A percentile compares a stretch with the other conserved stretches of the same genome.
Evolutionary conservation across 2,329 filamentous ascomycete species (phyloP).

Genomic region (Ascochyta pisi): DNA sequence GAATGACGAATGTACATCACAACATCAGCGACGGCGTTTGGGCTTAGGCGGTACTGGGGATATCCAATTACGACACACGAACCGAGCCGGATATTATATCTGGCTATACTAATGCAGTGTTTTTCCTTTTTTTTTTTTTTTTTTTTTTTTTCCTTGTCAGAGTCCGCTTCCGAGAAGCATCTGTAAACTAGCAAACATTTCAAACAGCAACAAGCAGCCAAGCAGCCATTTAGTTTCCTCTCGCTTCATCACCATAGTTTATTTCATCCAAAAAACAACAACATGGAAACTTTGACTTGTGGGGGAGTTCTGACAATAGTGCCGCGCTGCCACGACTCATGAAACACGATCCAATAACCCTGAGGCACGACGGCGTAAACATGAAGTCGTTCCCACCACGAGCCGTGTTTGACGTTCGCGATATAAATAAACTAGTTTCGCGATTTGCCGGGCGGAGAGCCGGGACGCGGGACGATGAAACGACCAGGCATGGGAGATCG

Average conservation of each 20-base stretch:
- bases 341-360: slow-evolving; percentile 5
- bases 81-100: no score
- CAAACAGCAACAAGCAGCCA: neutral
- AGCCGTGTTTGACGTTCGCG: slow-evolving; percentile 6
- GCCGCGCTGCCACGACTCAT: neutral
- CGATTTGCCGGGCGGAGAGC: slow-evolving; percentile 6
- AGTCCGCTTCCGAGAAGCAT: neutral
- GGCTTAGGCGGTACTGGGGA: neutral
- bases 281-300: neutral
- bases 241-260: no score
- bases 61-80: no score
- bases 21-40: slow-evolving; percentile 13
- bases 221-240: no score
- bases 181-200: neutral
- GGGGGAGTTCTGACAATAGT: slow-evolving; percentile 9
- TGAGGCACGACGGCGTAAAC: neutral
- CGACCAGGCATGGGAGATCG: neutral
- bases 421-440: slow-evolving; percentile 5
- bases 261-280: no score
- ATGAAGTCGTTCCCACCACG: neutral
- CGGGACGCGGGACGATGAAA: slow-evolving; percentile 15
- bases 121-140: neutral
- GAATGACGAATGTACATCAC: neutral
- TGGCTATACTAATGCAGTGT: neutral
- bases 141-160: neutral